Percentiles rank a stretch among this genome's conserved stretches.
Conservation (phyloP, 768 basidiomycete species). For the Candolleomyces aberdarensis region DNA sequence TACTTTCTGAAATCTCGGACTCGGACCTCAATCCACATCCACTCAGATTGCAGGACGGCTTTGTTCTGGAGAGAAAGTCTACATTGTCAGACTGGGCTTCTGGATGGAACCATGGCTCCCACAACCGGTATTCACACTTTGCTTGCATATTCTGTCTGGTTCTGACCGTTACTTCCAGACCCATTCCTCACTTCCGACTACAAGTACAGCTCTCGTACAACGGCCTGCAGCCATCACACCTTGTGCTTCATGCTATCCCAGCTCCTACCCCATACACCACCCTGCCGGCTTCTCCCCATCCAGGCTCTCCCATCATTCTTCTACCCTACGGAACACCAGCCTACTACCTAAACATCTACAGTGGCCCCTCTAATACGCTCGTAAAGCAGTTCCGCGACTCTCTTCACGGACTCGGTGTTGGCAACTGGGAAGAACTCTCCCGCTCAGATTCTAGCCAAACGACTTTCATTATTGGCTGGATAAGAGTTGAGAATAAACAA, state of each 20-base stretch:
- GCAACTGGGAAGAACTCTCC: constrained; percentile 41
- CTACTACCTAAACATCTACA: constrained; percentile 68
- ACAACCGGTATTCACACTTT: constrained; percentile 37
- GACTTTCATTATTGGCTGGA: constrained; percentile 65
- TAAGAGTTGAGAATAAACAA: constrained; percentile 72
- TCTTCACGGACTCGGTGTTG: constrained; percentile 59
- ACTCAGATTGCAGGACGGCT: constrained; percentile 55
- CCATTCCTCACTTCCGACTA: constrained; percentile 59
- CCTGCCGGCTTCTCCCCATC: constrained; percentile 41
- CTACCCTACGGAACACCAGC: constrained; percentile 73
- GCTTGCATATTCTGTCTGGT: background rate
- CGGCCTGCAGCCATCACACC: constrained; percentile 28
- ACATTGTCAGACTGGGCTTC: constrained; percentile 56
- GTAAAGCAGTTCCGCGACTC: constrained; percentile 61
- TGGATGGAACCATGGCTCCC: constrained; percentile 59
- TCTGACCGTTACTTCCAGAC: constrained; percentile 33
- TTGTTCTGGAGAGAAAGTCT: constrained; percentile 50
- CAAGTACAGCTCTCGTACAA: constrained; percentile 45
- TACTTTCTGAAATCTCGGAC: constrained; percentile 53
- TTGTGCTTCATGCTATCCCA: constrained; percentile 67
- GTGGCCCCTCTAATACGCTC: constrained; percentile 61
- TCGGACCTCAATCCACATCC: constrained; percentile 20
- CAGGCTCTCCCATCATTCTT: constrained; percentile 67
- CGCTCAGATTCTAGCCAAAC: background rate
- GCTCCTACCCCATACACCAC: constrained; percentile 47